Evolutionary conservation across 192 early-diverging fungal species (phyloP).

Genomic region (Coemansia aciculifera): DNA sequence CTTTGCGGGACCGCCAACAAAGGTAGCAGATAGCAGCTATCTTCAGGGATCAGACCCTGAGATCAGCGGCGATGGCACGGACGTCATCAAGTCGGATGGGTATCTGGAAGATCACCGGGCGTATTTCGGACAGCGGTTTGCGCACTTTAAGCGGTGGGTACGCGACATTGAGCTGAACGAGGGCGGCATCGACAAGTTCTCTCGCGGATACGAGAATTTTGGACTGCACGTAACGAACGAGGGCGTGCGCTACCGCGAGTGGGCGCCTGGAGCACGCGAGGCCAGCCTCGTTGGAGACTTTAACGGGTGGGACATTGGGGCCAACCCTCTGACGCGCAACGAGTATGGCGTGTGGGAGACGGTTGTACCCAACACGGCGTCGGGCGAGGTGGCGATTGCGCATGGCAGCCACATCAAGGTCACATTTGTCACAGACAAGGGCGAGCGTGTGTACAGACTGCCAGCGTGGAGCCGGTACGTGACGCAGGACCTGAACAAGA

Average conservation of each 20-base stretch:
- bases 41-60: constrained; percentile 27
- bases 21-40: constrained; percentile 20
- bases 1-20: constrained; percentile 19
- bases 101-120: constrained; percentile 73
- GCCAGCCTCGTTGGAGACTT: constrained; percentile 92
- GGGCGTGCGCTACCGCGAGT: constrained; percentile 86
- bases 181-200: constrained; percentile 83
- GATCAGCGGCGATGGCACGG: constrained; percentile 61
- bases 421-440: constrained; percentile 68
- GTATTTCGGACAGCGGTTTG: constrained; percentile 60
- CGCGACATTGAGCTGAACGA: constrained; percentile 65
- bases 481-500: constrained; percentile 78
- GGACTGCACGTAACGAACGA: constrained; percentile 76
- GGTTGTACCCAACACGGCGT: constrained; percentile 60
- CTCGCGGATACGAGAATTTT: constrained; percentile 75
- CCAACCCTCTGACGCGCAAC: constrained; percentile 78
- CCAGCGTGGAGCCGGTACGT: constrained; percentile 88
- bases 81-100: constrained; percentile 71
- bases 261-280: constrained; percentile 81
- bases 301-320: constrained; percentile 81
- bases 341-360: constrained; percentile 84
- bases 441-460: constrained; percentile 82
- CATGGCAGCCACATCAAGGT: constrained; percentile 92
- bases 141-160: constrained; percentile 68
- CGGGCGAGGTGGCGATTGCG: constrained; percentile 69